Base-by-base conservation (phyloP, 2,329 filamentous ascomycete genomes). In the Neofusicoccum laricinum region DNA sequence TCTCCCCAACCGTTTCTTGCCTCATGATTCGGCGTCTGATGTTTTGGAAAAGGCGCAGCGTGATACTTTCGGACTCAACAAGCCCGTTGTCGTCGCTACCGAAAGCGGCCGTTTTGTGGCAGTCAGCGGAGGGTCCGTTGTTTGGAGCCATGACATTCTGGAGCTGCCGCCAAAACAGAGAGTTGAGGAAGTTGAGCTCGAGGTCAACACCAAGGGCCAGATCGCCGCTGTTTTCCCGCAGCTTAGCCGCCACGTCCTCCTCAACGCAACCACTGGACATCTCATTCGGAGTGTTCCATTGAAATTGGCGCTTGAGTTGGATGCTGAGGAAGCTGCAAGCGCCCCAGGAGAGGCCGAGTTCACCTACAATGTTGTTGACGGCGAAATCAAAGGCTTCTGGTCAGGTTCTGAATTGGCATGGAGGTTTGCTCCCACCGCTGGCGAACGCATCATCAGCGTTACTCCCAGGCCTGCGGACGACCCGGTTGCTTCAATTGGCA, bases 401-500 rank as follows among this genome's bases (percentile, higher is more conserved):
- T 70, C 72, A 10, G 63, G 64, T 15, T 67, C 71, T 15, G 69
- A 74, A 53, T 66, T 74, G 61, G 65, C 75, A 71, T 99, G 95
- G 95, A 86, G 84, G 34, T 93, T 98, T 71, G 77, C 85, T 25
- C 85, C 91, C 8, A 82, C 86, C 0, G 72, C 81, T 1, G 87
- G 86, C 11, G 86, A 96, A 74, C 86, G 82, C 65, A 87, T 98
- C 62, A 80, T 89, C 6, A 81, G 84, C 49, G 82, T 95, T 43
- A 88, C 88, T 2, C 84, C 88, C 17, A 85, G 89, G 53, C 88
- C 92, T 10, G 73, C 85, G 2, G 90, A 94, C 68, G 93, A 99
- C 70, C 92, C 92, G 0, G 88, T 98, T 53, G 94, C 95, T 2
- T 98, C 95, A 0, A 97, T 99, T 70, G 95, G 95, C 10, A 92